A percentile compares a stretch with the other conserved stretches of the same genome.
Conservation (phyloP, 176 grass and related monocot species). For the Stipa capillata region DNA sequence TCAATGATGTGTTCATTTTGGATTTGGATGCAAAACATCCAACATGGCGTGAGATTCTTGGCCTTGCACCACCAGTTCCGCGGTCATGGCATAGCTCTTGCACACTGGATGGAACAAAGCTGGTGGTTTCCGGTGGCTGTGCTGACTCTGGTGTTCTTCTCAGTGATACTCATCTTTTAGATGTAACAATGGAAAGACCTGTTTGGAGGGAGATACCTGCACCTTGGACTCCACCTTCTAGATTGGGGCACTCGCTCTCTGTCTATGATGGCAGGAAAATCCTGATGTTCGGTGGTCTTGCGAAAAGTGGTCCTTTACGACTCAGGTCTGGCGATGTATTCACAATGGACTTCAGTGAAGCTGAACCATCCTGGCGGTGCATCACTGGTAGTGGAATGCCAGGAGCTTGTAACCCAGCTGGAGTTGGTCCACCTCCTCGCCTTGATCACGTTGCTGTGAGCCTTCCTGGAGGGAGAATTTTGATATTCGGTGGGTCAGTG, state of each 20-base stretch:
- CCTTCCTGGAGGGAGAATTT: conserved; percentile 63
- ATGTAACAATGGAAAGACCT: conserved; percentile 85
- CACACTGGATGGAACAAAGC: conserved; percentile 72
- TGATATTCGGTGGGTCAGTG: conserved; percentile 94
- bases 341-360: conserved; percentile 81
- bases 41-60: conserved; percentile 82
- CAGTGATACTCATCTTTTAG: conserved; percentile 79
- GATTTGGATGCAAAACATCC: conserved; percentile 91
- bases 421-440: conserved; percentile 83
- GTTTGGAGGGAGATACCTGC: conserved; percentile 89
- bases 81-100: conserved; percentile 96
- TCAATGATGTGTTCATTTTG: conserved; percentile 96
- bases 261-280: conserved; percentile 66
- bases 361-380: conserved; percentile 65
- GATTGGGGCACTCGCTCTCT: conserved; percentile 74
- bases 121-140: conserved; percentile 96
- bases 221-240: conserved; percentile 84
- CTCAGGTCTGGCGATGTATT: conserved; percentile 87
- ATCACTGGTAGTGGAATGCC: conserved; percentile 95
- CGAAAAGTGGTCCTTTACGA: conserved; percentile 78
- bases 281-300: conserved; percentile 92
- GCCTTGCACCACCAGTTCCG: conserved; percentile 77
- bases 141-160: conserved; percentile 93
- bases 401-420: conserved; percentile 89
- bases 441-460: conserved; percentile 89